Evolutionary conservation across 768 basidiomycete species (phyloP), one percentile per base, ranked within the genome.

Genomic region (Hygrocybe coccinea): DNA sequence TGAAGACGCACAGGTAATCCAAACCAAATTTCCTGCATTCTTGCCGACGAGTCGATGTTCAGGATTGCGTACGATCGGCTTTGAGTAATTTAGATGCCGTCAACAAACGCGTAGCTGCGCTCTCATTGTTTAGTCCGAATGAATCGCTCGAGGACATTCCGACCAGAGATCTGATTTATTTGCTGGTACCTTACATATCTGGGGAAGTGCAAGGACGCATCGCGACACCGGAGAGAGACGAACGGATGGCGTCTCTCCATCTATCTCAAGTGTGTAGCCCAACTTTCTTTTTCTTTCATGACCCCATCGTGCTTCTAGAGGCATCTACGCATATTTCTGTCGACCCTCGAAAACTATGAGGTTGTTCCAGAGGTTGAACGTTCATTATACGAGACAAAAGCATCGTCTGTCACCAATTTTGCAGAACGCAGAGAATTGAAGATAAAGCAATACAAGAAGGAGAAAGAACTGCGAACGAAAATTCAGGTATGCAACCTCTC

Each of bases 391-490:
- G 73, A 70, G 43, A 76, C 76, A 46, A 77, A 75, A 51, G 60
- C 78, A 9, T 74, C 76, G 8, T 62, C 73, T n/a, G 69, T 85
- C 48, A 69, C 64, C 9, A 88, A 97, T 67, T 80, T 86, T 17
- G 79, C 82, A 1, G 82, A 79, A 64, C 78, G 87, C 54, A 74
- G 97, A 61, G 93, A 95, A 60, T 68, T 86, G 34, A 99, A 97
- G 75, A 97, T 99, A 59, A 85, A 82, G 58, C 94, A 95, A 66
- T 97, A 84, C 69, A 85, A 86, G 69, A 80, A 82, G 55, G 93
- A 95, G 70, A 95, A 90, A 69, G 87, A 89, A 35, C 70, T 97
- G 25, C 80, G 83, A 52, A 70, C 71, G 17, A 79, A 79, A 55
- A 81, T 97, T 24, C 81, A 91, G 71, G 91, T 89, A 52, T 47